Evolutionary conservation across 164 flowering plant genomes (phyloP).

Genomic region (Vitis labrusca): DNA sequence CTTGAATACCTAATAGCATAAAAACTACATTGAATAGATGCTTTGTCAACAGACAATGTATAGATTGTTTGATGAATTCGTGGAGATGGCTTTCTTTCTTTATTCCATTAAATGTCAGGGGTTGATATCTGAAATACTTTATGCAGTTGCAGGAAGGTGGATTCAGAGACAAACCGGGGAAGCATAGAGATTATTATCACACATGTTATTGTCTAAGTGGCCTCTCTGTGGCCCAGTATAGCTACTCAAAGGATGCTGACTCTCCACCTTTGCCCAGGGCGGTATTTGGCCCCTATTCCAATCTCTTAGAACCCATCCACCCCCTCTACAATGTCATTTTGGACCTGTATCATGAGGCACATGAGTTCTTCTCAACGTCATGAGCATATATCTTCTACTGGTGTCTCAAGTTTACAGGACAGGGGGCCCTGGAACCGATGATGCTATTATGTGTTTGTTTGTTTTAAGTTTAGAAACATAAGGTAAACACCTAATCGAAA

Average conservation of each 20-base stretch:
- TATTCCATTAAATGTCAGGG: background rate
- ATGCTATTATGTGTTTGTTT: too few species aligned
- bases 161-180: constrained; percentile 87
- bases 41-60: background rate
- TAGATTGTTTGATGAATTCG: too few species aligned
- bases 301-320: constrained; percentile 74
- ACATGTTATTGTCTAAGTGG: constrained; percentile 94
- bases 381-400: background rate
- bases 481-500: too few species aligned
- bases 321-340: constrained; percentile 72
- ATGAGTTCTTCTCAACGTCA: constrained; percentile 36
- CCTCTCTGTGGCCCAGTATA: constrained; percentile 69
- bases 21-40: too few species aligned
- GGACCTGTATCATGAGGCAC: constrained; percentile 49
- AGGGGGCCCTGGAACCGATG: too few species aligned
- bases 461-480: too few species aligned
- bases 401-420: too few species aligned
- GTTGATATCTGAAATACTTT: background rate
- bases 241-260: constrained; percentile 41
- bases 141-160: constrained; percentile 74
- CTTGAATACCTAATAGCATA: too few species aligned
- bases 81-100: too few species aligned
- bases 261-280: constrained; percentile 57
- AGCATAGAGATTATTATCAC: constrained; percentile 74
- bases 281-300: constrained; percentile 68